Percentiles rank a stretch among this genome's conserved stretches.
phyloP scores from a whole-genome alignment of 352 stramenopile genomes.

The Globisporangium parvum region DNA sequence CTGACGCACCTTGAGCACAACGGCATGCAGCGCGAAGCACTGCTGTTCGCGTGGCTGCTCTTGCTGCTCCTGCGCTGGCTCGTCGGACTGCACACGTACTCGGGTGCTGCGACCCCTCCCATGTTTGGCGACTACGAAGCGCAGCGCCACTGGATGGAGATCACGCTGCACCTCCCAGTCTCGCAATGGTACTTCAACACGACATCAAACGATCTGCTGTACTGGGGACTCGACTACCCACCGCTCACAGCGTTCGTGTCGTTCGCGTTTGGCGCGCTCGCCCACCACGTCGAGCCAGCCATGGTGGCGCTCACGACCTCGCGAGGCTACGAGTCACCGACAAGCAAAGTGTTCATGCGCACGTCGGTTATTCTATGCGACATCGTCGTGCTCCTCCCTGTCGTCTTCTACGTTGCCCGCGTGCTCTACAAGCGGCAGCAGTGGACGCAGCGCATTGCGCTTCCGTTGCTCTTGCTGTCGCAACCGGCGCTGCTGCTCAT shows the following conservation, averaged over 20 bases:
- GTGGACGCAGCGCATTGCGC: conserved; percentile 52
- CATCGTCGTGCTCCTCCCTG: conserved; percentile 86
- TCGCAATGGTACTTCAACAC: conserved; percentile 95
- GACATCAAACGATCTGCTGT: conserved; percentile 89
- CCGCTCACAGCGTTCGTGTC: conserved; percentile 92
- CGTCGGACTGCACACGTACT: conserved; percentile 80
- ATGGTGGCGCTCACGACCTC: conserved; percentile 81
- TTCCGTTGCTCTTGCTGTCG: conserved; percentile 70
- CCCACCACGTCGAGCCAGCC: conserved; percentile 69
- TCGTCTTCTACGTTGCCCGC: conserved; percentile 36
- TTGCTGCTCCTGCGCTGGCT: conserved; percentile 67
- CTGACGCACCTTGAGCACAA: conserved; percentile 55
- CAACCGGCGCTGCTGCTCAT: conserved; percentile 92
- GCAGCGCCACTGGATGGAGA: conserved; percentile 99
- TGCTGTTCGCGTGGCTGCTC: conserved; percentile 46
- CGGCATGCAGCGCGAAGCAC: conserved; percentile 33
- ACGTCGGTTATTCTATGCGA: conserved; percentile 92
- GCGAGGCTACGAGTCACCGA: conserved; percentile 80
- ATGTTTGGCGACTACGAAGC: conserved; percentile 97
- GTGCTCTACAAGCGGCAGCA: conserved; percentile 36
- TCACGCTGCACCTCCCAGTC: conserved; percentile 91
- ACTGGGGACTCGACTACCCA: conserved; percentile 99
- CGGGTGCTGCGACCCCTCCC: conserved; percentile 57
- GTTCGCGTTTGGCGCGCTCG: conserved; percentile 73
- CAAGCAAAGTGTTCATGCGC: conserved; percentile 90